Evolutionary conservation across 2,329 filamentous ascomycete genomes (phyloP), one percentile per base, ranked within the genome.

Genomic region (Fulvia fulva): DNA sequence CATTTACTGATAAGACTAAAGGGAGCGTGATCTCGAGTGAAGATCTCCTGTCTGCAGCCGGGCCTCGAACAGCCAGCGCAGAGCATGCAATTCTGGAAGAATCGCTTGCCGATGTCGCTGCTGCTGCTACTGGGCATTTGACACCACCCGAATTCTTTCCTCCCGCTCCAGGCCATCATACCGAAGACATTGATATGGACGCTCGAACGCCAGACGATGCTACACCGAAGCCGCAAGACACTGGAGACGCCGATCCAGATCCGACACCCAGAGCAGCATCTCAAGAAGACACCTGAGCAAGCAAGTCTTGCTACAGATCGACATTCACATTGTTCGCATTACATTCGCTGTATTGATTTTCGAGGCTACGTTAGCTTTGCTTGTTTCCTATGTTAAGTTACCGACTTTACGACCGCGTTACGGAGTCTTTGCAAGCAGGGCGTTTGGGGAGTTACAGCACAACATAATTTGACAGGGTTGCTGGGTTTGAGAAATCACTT

Each of bases 21-120:
- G 93, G 95, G 51, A 96, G 92, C 69, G 83, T 80, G 43, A 76
- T 81, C 47, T 80, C 78, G 7, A 71, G 77, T 26, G 78, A 81
- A 46, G 78, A 80, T 49, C 63, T 76, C 52, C 64, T 71, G 19
- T 60, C 57, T 63, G 2, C 44, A 58, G 41, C 57, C 57, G 45
- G 43, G 19, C 25, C 28, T 22, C 49, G 51, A 28, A 49, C 47
- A 14, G 30, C 59, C n/a, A 54, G 44, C n/a, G 41, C 50, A 8
- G 57, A 57, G 41, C 53, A 50, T 22, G 60, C 60, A 25, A 79
- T 78, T 43, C 68, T 71, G 1, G 76, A 78, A 58, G 76, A 77
- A 28, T 68, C 67, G 22, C 72, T 73, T 12, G 72, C 61, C 8
- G 71, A 73, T 50, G 65, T 68, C 4, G 21, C 26, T 32, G 68